Evolutionary conservation across 352 stramenopile species (phyloP), one percentile per base, ranked within the genome.

Genomic region (Blastocystis hominis): DNA sequence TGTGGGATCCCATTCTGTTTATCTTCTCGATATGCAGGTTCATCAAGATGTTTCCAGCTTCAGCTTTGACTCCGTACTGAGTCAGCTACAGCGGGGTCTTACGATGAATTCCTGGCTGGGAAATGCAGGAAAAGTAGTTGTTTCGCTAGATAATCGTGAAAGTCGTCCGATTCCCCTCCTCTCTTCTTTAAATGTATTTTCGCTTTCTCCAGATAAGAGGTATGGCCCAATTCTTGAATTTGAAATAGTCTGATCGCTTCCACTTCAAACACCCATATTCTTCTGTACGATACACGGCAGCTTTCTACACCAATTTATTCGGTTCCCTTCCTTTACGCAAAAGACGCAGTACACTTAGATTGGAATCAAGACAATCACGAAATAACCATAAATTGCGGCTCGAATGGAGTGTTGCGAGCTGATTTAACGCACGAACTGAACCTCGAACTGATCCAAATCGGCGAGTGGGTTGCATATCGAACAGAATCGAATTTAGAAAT

Each of bases 201-300:
- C 53, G 0, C 36, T 68, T 46, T 84, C 72, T 24, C 10, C 53
- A 13, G 36, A 63, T 30, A 84, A 44, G n/a, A 46, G 44, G 72
- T 84, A 68, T 30, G 17, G 1, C 3, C 13, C 46, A 38, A 17
- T 68, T 3, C 17, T 30, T 17, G 10, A 50, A 17, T 69, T 47
- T 44, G 1, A 30, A 20, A 9, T 84, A 84, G 72, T 50, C 36
- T 84, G 50, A 2, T 84, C 1, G 44, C 47, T n/a, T 13, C 38
- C 30, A 44, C 30, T 66, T 38, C 70, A 44, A n/a, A 62, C 70
- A 30, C 53, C 1, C 42, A 24, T 20, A 47, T 84, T 7, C 24
- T 34, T 10, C 40, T 84, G 17, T 84, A 68, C 50, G 72, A 84
- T 30, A 55, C 62, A 44, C 72, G 72, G 5, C 36, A 68, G 30